Base-by-base conservation (phyloP, 108 stramenopile species). In the Poteriospumella lacustris region DNA sequence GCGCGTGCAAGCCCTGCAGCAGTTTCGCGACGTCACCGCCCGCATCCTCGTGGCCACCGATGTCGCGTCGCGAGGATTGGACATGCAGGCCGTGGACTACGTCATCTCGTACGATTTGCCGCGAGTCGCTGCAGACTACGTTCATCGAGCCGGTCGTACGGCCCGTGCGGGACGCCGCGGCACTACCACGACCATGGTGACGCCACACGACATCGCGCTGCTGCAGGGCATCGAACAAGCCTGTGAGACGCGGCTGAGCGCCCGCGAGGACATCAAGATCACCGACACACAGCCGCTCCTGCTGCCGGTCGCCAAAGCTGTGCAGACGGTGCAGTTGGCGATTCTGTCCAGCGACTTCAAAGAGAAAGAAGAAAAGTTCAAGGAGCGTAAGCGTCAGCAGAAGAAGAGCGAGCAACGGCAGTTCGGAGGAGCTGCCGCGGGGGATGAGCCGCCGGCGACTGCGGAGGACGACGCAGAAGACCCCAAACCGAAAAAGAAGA, bases 81-180 rank as follows among this genome's bases (percentile, higher is more conserved):
- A 96, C 80, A 94, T 97, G 29, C 97, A 94, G 0, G 78, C 82
- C 41, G 96, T 99, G 41, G 96, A 96, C 88, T 85, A 96, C 39
- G 98, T 99, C 43, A 89, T 99, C 52, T 96, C 97, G 70, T 96
- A 88, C 79, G 98, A 99, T 86, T 82, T 97, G 43, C 98, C 98
- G 0, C 93, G 94, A 29, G 90, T 92, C 68, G 90, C 93, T 15
- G 93, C 95, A 81, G 98, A 99, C 85, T 99, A 99, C 79, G 91
- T 99, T 67, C 98, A 99, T 86, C 88, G 98, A 24, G 96, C 96
- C 3, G 96, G 98, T 19, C 88, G 98, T 33, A 97, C 95, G 2
- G 98, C 87, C 38, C 77, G 44, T 59, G 42, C 72, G 5, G 26
- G 81, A 0, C 52, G 76, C 31, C 29, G 38, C 24, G 82, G 84